These are phyloP conservation scores for Botrytis fabae DNA, from an alignment of 2,329 filamentous ascomycete genomes.

Conservation along the genomic window DNA sequence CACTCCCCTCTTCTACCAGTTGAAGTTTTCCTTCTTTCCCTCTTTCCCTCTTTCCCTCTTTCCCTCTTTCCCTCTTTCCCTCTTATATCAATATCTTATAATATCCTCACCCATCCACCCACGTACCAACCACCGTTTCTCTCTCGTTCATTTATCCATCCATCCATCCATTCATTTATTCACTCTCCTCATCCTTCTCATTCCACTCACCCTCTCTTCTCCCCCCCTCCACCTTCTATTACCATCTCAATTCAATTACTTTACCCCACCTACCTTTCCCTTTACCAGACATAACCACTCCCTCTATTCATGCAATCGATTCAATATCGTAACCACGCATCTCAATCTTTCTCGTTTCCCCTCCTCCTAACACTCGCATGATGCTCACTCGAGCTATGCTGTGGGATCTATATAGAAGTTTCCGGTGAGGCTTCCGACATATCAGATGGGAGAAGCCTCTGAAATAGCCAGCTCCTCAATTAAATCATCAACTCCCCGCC, in stretches of 20 bases:
- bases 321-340: background rate
- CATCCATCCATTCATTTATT: too few species aligned
- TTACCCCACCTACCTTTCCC: background rate
- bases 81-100: background rate
- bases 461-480: background rate
- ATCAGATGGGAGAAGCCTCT: background rate
- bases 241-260: background rate
- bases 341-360: background rate
- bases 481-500: background rate
- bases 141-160: background rate
- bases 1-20: too few species aligned
- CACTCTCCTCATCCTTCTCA: background rate
- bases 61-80: too few species aligned
- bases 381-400: background rate
- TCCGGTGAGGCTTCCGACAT: background rate
- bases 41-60: too few species aligned
- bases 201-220: background rate
- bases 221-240: background rate
- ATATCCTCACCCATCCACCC: background rate
- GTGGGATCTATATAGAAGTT: background rate
- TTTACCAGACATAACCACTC: background rate
- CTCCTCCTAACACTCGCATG: background rate
- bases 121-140: too few species aligned
- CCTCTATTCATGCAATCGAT: background rate
- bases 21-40: too few species aligned